Base-by-base conservation (phyloP, 768 basidiomycete species). In the Brasilioporus rufonigricans region DNA sequence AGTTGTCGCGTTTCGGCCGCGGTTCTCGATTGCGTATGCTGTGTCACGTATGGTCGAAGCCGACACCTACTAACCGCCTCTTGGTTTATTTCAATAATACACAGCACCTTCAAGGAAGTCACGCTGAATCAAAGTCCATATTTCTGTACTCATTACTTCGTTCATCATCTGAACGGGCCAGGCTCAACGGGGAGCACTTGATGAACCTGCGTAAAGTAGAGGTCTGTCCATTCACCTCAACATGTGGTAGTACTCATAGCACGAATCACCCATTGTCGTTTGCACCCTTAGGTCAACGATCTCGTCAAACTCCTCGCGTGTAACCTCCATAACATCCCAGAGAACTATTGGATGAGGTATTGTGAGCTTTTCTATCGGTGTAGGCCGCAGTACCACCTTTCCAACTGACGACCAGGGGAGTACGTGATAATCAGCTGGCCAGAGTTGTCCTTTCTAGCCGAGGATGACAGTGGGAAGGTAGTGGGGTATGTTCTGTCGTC, bases 401-500 rank as follows among this genome's bases (percentile, higher is more conserved):
- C 24, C 27, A 50, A 59, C 50, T 49, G 40, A 54, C 18, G 14
- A 12, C 36, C 41, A 83, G 81, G 81, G 67, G 66, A 75, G 1
- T 76, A 76, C 62, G 76, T 77, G 50, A 68, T 75, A 38, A 55
- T 80, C 32, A 77, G 70, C 4, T 83, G 81, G 81, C 81, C 81
- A 10, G 74, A 79, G 36, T 63, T 82, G 23, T 80, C 78, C 7
- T 83, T 77, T 61, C 78, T 83, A 7, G 81, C 80, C 1, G 80
- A 80, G 45, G 76, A 80, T 45, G 72, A 74, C 32, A 66, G 64
- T 23, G 80, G 81, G 1, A 73, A 76, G 23, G 73, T 83, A 21
- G 80, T 83, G 1, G 81, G 81, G 11, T 83, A 82, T 61, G 80
- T 82, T 16, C 61, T 83, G n/a, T 78, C 77, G 0, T 80, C 81